Evolutionary conservation across 2,329 filamentous ascomycete species (phyloP).

Genomic region (Rhytidhysteron rufulum): DNA sequence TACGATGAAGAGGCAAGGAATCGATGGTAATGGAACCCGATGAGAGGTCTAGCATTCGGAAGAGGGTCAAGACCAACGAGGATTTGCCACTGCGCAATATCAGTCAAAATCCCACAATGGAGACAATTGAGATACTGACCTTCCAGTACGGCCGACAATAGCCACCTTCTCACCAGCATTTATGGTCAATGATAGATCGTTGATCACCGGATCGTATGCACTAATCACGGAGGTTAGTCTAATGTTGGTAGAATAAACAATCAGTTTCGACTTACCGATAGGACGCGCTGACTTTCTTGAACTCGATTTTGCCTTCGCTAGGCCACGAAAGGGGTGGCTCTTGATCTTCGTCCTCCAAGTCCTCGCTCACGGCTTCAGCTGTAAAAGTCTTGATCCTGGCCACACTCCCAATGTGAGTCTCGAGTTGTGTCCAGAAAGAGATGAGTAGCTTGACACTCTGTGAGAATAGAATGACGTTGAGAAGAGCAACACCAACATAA

Average conservation of each 20-base stretch:
- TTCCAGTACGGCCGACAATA: constrained; percentile 53
- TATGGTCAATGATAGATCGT: constrained; percentile 46
- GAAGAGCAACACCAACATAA: constrained; percentile 50
- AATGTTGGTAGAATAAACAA: background rate
- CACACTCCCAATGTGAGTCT: constrained; percentile 57
- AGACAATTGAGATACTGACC: constrained; percentile 22
- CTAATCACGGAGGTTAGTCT: constrained; percentile 8
- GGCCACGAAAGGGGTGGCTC: constrained; percentile 42
- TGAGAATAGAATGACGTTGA: constrained; percentile 54
- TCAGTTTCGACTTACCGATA: constrained; percentile 34
- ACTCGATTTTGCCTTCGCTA: constrained; percentile 39
- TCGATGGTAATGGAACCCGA: constrained; percentile 46
- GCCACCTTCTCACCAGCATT: constrained; percentile 47
- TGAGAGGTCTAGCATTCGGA: constrained; percentile 47
- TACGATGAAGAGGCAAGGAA: constrained; percentile 41
- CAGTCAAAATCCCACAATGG: constrained; percentile 18
- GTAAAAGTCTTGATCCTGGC: constrained; percentile 53
- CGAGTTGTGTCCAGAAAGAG: constrained; percentile 53
- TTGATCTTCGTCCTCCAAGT: constrained; percentile 50
- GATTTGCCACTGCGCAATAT: constrained; percentile 46
- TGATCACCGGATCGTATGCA: constrained; percentile 37
- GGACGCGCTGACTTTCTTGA: constrained; percentile 42
- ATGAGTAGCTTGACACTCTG: constrained; percentile 50
- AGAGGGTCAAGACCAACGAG: constrained; percentile 46
- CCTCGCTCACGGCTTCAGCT: constrained; percentile 42